Base-by-base conservation (phyloP, 352 stramenopile species). In the Phytophthora pinifolia region DNA sequence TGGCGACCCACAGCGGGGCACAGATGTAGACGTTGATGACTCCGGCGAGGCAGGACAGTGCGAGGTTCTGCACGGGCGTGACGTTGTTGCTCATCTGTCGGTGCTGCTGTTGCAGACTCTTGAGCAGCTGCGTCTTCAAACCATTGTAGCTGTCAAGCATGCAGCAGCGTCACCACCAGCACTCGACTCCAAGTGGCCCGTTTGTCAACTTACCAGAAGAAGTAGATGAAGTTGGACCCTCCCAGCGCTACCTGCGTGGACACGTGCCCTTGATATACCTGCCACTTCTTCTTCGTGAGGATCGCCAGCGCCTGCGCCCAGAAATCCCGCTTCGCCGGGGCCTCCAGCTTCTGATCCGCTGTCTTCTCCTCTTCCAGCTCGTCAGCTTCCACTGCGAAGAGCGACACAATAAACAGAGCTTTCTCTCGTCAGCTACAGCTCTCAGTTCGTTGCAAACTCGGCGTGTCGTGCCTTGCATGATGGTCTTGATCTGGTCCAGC, bases 1-100 rank as follows among this genome's bases (percentile, higher is more conserved):
- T 98, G 35, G 87, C 86, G 22, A 98, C 92, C 95, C 95, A 98
- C 5, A 98, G 64, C 32, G 95, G 93, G 62, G 77, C 96, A 29
- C 72, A 81, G 46, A 69, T 65, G 62, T 84, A 88, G 10, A 88
- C 77, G 53, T 88, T 98, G 47, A 97, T 86, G 31, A 97, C 67
- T 31, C 94, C 94, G 4, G 91, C 89, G 52, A 94, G 41, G 46
- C 66, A 85, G 32, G 68, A 80, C 30, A 86, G 67, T 43, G 59
- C 60, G 36, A 88, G 73, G 55, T 88, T 88, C 54, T 86, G 72
- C 58, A 74, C 43, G 0, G 78, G 75, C 10, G 78, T 70, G 52
- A 88, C 69, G 9, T 70, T 65, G 37, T 41, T 54, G 7, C 41
- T 65, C 30, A 67, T 67, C 25, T 65, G 62, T n/a, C 62, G 58